Evolutionary conservation across 2,329 filamentous ascomycete species (phyloP).

Genomic region (Atkinsonella texensis): DNA sequence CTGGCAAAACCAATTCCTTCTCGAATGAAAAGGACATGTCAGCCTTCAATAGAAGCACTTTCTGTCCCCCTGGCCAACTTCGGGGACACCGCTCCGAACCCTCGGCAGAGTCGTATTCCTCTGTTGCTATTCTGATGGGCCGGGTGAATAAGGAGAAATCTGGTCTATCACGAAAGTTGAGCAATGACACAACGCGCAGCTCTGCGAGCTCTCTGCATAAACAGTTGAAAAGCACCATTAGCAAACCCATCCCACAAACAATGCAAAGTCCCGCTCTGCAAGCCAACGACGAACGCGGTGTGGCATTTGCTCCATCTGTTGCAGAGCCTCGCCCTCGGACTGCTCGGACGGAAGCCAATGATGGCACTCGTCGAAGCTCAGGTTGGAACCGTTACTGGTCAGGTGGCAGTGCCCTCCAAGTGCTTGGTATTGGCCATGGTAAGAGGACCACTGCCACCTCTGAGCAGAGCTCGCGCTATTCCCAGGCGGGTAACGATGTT

Average conservation of each 20-base stretch:
- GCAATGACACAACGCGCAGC: constrained; percentile 38
- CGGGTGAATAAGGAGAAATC: constrained; percentile 37
- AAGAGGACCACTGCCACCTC: constrained; percentile 41
- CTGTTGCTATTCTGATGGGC: constrained; percentile 55
- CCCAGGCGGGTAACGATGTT: constrained; percentile 18
- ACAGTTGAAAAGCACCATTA: constrained; percentile 50
- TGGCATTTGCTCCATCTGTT: constrained; percentile 25
- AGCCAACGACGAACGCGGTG: constrained; percentile 28
- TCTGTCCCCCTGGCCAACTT: constrained; percentile 26
- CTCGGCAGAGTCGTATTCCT: constrained; percentile 48
- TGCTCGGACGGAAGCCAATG: constrained; percentile 23
- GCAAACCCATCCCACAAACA: constrained; percentile 45
- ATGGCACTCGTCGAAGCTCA: constrained; percentile 47
- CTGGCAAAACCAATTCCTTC: constrained; percentile 27
- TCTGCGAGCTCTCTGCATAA: constrained; percentile 45
- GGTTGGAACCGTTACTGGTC: constrained; percentile 73
- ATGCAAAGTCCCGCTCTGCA: constrained; percentile 20
- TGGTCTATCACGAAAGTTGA: constrained; percentile 38
- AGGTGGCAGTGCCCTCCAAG: constrained; percentile 55
- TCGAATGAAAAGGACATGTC: constrained; percentile 47
- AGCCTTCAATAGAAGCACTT: constrained; percentile 32
- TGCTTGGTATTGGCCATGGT: constrained; percentile 44
- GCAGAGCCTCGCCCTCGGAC: constrained; percentile 24
- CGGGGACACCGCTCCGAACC: constrained; percentile 39
- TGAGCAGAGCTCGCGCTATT: constrained; percentile 45